Evolutionary conservation across 345 rosid genomes (phyloP).

Genomic region (Rhodamnia argentea): DNA sequence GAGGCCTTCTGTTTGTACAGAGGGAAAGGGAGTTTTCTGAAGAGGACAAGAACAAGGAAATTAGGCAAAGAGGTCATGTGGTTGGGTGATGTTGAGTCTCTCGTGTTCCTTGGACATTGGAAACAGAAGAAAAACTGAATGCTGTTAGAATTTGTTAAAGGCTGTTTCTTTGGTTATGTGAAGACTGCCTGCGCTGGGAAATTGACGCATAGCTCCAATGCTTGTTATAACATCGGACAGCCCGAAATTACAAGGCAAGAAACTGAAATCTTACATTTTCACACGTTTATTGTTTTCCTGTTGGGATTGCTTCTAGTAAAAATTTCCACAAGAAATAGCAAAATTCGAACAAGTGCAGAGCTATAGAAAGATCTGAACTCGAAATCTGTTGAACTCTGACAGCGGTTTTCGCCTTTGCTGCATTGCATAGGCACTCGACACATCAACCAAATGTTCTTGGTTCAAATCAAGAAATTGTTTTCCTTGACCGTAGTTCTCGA

Average conservation of each 20-base stretch:
- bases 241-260: neutral
- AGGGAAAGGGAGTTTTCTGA: neutral
- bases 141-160: neutral
- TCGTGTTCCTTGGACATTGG: neutral
- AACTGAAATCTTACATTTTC: neutral
- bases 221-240: neutral
- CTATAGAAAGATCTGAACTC: neutral
- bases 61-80: neutral
- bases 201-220: neutral
- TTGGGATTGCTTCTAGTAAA: neutral
- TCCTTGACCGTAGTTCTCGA: neutral
- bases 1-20: neutral
- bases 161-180: neutral
- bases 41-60: neutral
- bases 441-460: neutral
- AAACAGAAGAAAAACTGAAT: neutral
- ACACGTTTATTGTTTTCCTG: neutral
- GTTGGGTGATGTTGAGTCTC: neutral
- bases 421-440: neutral
- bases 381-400: neutral
- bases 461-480: neutral
- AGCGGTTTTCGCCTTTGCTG: neutral
- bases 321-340: neutral
- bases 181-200: neutral
- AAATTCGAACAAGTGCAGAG: neutral